Evolutionary conservation across 139 green algal genomes (phyloP).

Genomic region (Trebouxia sp.): DNA sequence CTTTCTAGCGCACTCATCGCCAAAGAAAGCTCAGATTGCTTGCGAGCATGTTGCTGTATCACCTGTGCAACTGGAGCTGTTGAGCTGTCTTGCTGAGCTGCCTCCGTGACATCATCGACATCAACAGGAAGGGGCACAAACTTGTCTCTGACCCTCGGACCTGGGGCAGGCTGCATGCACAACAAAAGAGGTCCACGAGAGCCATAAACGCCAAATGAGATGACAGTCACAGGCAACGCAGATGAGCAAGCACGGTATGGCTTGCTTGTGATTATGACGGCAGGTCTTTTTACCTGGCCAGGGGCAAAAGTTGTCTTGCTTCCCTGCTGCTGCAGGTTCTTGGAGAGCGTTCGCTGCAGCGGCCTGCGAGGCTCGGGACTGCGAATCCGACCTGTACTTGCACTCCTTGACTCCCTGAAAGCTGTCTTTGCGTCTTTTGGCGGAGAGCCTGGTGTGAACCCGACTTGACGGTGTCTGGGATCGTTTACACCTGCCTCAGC

Average conservation of each 20-base stretch:
- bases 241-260: no score
- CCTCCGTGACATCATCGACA: slow-evolving; percentile 1
- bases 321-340: neutral
- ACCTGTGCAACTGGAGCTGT: neutral
- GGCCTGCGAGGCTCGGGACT: slow-evolving; percentile 1
- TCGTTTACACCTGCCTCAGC: neutral
- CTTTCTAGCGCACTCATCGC: no score
- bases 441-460: neutral
- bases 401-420: slow-evolving; percentile 13
- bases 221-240: no score
- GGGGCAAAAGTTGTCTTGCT: slow-evolving; percentile 30
- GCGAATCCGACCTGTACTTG: neutral
- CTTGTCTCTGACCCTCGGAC: slow-evolving; percentile 41
- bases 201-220: no score
- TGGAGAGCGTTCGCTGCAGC: neutral
- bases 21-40: no score
- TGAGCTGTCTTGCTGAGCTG: neutral
- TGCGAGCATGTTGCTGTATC: neutral
- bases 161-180: slow-evolving; percentile 32
- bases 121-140: slow-evolving; percentile 61
- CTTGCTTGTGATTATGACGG: no score
- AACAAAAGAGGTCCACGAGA: neutral
- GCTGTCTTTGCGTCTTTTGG: slow-evolving; percentile 6
- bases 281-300: slow-evolving; percentile 30
- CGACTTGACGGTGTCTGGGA: neutral